A percentile compares a stretch with the other conserved stretches of the same genome.
Conservation (phyloP, 2,329 filamentous ascomycete species). For the Alternaria ethzedia region DNA sequence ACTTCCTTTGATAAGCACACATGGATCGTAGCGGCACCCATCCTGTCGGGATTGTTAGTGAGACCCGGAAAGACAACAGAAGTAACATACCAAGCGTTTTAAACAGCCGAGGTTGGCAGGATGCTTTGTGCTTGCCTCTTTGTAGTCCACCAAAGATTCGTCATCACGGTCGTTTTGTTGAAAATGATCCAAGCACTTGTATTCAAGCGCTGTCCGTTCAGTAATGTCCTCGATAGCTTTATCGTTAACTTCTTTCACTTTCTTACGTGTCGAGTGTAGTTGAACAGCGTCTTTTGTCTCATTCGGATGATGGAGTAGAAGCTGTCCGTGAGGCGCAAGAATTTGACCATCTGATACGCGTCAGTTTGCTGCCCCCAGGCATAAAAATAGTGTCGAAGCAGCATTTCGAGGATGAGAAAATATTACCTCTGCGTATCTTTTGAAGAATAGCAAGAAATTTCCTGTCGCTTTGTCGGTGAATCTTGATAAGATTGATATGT, state of each 20-base stretch:
- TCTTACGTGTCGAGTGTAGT: constrained; percentile 49
- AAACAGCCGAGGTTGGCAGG: constrained; percentile 1
- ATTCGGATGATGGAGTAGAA: constrained; percentile 56
- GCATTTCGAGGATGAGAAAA: not conserved
- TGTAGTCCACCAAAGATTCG: constrained; percentile 17
- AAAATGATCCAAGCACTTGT: constrained; percentile 53
- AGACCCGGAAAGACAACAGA: not conserved
- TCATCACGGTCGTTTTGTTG: constrained; percentile 42
- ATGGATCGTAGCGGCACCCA: constrained; percentile 57
- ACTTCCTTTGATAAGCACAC: constrained; percentile 56
- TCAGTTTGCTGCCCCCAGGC: not conserved
- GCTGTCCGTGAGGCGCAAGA: constrained; percentile 44
- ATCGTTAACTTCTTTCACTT: too few species aligned
- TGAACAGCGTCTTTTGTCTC: constrained; percentile 53
- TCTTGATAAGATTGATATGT: constrained; percentile 60
- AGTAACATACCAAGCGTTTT: constrained; percentile 26
- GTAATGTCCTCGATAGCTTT: too few species aligned
- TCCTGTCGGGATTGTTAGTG: constrained; percentile 9
- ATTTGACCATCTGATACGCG: constrained; percentile 33
- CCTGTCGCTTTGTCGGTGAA: constrained; percentile 64
- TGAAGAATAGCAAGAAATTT: constrained; percentile 63
- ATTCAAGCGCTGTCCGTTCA: constrained; percentile 20
- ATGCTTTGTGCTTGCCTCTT: too few species aligned
- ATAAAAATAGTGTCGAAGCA: not conserved
- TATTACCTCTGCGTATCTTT: constrained; percentile 58